phyloP scores from a whole-genome alignment of 1,284 basidiomycete species.

The Coniferiporia sulphurascens region DNA sequence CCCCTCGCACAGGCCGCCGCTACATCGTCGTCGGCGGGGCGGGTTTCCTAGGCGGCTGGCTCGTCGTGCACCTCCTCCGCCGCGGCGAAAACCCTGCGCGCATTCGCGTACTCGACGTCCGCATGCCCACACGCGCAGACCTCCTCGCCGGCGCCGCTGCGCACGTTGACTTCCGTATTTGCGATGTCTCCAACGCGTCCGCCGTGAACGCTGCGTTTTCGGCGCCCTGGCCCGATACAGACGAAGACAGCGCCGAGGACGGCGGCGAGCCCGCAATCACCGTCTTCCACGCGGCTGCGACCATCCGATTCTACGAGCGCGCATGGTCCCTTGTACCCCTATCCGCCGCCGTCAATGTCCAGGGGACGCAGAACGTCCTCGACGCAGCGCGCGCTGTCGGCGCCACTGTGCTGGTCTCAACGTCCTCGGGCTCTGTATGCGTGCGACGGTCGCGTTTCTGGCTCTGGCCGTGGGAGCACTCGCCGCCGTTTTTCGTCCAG shows the following conservation, averaged over 20 bases:
- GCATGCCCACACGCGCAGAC: slow-evolving; percentile 49
- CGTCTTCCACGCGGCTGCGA: slow-evolving; percentile 70
- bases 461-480: slow-evolving; percentile 67
- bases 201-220: slow-evolving; percentile 56
- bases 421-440: slow-evolving; percentile 56
- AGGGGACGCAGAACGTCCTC: slow-evolving; percentile 50
- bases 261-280: slow-evolving; percentile 40
- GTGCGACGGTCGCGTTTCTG: slow-evolving; percentile 52
- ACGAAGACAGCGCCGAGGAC: slow-evolving; percentile 19
- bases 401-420: slow-evolving; percentile 50
- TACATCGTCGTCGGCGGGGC: slow-evolving; percentile 51
- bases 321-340: slow-evolving; percentile 42
- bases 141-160: slow-evolving; percentile 42
- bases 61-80: slow-evolving; percentile 57
- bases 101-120: slow-evolving; percentile 67
- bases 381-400: slow-evolving; percentile 37
- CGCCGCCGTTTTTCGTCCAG: slow-evolving; percentile 51
- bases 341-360: slow-evolving; percentile 58
- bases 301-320: slow-evolving; percentile 71
- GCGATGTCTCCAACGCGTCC: slow-evolving; percentile 49
- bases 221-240: slow-evolving; percentile 49
- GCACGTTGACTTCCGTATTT: slow-evolving; percentile 51
- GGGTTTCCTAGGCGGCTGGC: slow-evolving; percentile 73
- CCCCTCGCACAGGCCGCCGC: slow-evolving; percentile 48
- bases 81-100: slow-evolving; percentile 62